Conservation (phyloP, 2,329 filamentous ascomycete species). For the Venturia carpophila region DNA sequence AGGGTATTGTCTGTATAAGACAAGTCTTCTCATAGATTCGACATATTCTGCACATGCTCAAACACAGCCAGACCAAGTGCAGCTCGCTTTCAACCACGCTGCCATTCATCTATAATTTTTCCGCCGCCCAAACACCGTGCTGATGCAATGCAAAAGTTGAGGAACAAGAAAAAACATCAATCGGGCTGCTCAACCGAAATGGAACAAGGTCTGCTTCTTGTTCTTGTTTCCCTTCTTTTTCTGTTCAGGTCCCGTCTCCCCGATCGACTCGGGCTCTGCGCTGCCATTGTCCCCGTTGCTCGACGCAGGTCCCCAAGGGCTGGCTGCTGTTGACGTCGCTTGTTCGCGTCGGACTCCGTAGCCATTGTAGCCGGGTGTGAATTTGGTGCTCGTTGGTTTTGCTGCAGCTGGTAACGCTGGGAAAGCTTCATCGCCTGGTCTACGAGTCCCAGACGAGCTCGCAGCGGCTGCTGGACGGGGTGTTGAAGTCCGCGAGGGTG, state of each 20-base stretch:
- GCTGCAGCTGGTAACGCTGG: conserved; percentile 73
- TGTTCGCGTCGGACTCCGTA: conserved; percentile 34
- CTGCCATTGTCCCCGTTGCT: background rate
- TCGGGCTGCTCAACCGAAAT: conserved; percentile 35
- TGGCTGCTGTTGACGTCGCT: background rate
- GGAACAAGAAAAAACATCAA: background rate
- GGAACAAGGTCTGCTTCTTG: conserved; percentile 44
- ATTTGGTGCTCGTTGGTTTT: conserved; percentile 53
- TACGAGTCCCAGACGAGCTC: conserved; percentile 22
- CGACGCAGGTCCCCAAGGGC: conserved; percentile 4
- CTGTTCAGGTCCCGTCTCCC: conserved; percentile 21
- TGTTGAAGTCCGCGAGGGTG: conserved; percentile 22
- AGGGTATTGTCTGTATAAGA: background rate
- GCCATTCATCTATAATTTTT: background rate
- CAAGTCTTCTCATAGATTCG: background rate
- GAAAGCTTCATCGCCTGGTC: conserved; percentile 54
- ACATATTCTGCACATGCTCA: background rate
- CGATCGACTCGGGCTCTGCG: conserved; percentile 19
- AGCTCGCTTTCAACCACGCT: background rate
- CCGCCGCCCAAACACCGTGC: conserved; percentile 1
- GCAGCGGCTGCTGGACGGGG: conserved; percentile 22
- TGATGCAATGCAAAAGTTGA: background rate
- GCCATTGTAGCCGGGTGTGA: conserved; percentile 41
- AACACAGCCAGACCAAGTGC: background rate
- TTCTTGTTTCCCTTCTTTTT: conserved; percentile 44